Conservation (phyloP, 176 grass and related monocot species). For the Coix lacrymajobi region DNA sequence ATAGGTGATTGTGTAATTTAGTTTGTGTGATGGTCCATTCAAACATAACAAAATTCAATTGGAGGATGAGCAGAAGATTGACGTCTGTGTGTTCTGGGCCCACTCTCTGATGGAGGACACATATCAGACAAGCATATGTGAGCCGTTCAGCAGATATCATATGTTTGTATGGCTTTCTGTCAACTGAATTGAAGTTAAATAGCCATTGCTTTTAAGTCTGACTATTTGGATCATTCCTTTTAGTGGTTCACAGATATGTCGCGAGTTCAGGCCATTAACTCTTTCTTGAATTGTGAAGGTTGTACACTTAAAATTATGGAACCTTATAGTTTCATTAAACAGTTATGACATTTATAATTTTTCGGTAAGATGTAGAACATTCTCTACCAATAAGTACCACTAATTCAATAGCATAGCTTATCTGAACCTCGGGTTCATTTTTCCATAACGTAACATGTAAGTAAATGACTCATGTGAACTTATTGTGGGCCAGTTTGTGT, state of each 20-base stretch:
- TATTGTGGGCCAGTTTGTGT: background rate
- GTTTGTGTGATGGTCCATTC: background rate
- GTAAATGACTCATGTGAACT: background rate
- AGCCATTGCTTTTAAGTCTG: background rate
- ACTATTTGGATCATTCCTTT: background rate
- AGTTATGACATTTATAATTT: background rate
- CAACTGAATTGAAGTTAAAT: background rate
- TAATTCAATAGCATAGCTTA: background rate
- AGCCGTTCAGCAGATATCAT: background rate
- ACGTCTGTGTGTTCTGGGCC: background rate
- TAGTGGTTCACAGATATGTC: background rate
- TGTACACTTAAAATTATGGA: background rate
- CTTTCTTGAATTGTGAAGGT: background rate
- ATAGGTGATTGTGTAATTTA: background rate
- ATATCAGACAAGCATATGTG: background rate
- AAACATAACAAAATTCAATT: background rate
- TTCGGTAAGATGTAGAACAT: background rate
- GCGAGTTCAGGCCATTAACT: background rate
- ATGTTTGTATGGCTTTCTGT: background rate
- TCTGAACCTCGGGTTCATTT: background rate
- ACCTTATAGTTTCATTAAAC: background rate
- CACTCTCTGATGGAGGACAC: background rate
- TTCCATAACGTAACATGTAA: background rate
- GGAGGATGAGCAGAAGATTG: background rate
- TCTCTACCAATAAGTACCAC: background rate